Conservation (phyloP, 225 moss, liverwort and hornwort species). For the Marchantia polymorpha region DNA sequence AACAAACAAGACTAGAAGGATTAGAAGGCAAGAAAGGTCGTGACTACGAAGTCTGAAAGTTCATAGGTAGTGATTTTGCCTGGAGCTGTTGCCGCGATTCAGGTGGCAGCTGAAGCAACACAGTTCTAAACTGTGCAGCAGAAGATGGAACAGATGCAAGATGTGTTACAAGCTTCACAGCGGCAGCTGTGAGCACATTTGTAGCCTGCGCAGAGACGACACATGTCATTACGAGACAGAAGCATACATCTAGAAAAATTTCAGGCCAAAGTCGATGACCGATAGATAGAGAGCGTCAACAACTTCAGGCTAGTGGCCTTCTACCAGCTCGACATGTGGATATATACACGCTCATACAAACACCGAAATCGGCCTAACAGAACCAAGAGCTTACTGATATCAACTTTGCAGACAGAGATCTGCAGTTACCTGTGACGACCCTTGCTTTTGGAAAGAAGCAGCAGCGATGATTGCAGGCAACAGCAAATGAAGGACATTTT, state of each 20-base stretch:
- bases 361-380: neutral
- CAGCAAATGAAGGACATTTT: constrained; percentile 80
- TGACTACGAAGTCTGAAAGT: too few relatives aligned
- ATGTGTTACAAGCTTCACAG: constrained; percentile 93
- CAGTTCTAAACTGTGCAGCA: constrained; percentile 77
- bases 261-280: neutral
- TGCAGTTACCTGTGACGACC: constrained; percentile 23
- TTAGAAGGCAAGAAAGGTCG: too few relatives aligned
- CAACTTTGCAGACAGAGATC: neutral
- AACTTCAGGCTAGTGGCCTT: neutral
- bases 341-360: neutral
- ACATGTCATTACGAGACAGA: neutral
- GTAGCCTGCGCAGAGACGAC: constrained; percentile 39
- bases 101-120: constrained; percentile 77
- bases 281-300: neutral
- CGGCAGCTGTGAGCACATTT: constrained; percentile 60
- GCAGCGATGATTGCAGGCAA: constrained; percentile 84
- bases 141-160: constrained; percentile 85
- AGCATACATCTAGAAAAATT: neutral
- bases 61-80: constrained; percentile 27
- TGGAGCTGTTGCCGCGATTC: constrained; percentile 92
- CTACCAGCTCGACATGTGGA: neutral
- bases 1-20: too few relatives aligned
- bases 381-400: neutral
- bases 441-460: constrained; percentile 67